Conservation (phyloP, 169 alveolate species). For the Plasmodium ovale region DNA sequence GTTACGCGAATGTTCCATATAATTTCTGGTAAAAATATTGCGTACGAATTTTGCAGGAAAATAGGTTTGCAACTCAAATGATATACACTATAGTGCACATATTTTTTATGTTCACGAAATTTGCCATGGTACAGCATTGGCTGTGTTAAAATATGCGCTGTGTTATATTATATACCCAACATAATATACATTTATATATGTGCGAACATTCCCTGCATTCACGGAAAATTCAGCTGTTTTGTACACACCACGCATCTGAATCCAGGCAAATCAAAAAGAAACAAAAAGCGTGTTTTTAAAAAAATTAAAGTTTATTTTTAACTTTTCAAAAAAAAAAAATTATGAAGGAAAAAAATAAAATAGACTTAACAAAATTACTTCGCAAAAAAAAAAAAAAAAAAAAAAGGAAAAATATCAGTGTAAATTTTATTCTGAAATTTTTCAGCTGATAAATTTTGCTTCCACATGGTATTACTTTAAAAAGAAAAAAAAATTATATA, state of each 20-base stretch:
- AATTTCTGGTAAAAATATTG: no score
- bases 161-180: neutral
- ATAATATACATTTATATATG: neutral
- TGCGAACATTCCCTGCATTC: neutral
- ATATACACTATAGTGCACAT: no score
- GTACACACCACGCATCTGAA: neutral
- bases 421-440: neutral
- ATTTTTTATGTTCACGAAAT: no score
- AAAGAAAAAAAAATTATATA: slow-evolving; percentile 9
- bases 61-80: no score
- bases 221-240: neutral
- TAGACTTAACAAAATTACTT: slow-evolving; percentile 8
- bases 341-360: neutral
- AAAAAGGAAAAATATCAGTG: no score
- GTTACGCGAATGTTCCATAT: neutral
- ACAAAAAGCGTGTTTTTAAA: slow-evolving; percentile 14
- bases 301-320: neutral
- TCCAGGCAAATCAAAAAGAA: neutral
- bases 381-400: neutral
- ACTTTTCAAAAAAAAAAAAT: neutral
- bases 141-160: no score
- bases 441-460: neutral
- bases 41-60: no score
- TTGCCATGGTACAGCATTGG: no score
- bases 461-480: neutral